These are phyloP conservation scores for Metarhizium guizhouense DNA, from an alignment of 2,329 filamentous ascomycete genomes.

Conservation along the genomic window DNA sequence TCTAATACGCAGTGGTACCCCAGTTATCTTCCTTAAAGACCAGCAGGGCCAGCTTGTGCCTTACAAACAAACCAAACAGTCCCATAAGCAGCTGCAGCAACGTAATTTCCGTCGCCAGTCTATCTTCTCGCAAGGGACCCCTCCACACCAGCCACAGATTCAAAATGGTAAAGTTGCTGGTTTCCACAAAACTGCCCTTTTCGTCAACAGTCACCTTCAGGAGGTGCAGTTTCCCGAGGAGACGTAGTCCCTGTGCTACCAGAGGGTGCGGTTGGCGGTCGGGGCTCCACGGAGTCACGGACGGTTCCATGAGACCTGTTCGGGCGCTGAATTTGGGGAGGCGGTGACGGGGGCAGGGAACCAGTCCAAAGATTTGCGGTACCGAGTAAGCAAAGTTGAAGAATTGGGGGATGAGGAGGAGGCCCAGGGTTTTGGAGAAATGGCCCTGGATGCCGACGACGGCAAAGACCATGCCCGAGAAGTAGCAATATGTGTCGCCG, in stretches of 20 bases:
- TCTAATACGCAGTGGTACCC: constrained; percentile 26
- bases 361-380: constrained; percentile 81
- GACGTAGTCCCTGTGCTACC: constrained; percentile 53
- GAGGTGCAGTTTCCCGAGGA: constrained; percentile 61
- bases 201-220: constrained; percentile 59
- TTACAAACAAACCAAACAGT: constrained; percentile 71
- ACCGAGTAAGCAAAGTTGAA: constrained; percentile 94
- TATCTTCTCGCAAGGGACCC: constrained; percentile 81
- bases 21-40: constrained; percentile 88
- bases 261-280: constrained; percentile 58
- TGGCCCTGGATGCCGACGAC: constrained; percentile 94
- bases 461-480: constrained; percentile 97
- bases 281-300: constrained; percentile 64
- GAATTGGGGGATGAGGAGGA: constrained; percentile 86
- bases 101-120: constrained; percentile 70
- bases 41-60: constrained; percentile 77
- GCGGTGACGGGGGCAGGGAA: constrained; percentile 89
- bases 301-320: constrained; percentile 79
- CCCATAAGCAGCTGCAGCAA: constrained; percentile 69
- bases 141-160: constrained; percentile 97
- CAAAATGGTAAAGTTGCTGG: constrained; percentile 83
- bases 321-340: constrained; percentile 81
- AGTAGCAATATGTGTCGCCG: constrained; percentile 98
- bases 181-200: constrained; percentile 64
- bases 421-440: constrained; percentile 91